Conservation (phyloP, 1,284 basidiomycete genomes). For the Coriolopsis trogii region DNA sequence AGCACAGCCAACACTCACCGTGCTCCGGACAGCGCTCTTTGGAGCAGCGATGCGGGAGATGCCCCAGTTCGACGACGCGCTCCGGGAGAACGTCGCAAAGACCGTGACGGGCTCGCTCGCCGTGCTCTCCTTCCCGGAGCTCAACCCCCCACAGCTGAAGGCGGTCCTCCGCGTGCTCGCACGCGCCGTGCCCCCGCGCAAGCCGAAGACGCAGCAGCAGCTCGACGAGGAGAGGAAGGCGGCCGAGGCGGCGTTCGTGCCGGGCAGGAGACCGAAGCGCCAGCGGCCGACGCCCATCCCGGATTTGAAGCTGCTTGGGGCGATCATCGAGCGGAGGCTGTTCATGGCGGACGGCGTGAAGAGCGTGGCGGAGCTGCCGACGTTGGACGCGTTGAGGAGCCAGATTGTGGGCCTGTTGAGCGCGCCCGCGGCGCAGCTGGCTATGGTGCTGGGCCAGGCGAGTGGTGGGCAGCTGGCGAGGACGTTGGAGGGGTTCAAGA, state of each 20-base stretch:
- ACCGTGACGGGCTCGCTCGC: conserved; percentile 63
- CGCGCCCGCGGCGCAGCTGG: conserved; percentile 69
- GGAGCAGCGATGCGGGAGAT: conserved; percentile 70
- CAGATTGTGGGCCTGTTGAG: conserved; percentile 79
- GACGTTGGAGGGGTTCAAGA: conserved; percentile 78
- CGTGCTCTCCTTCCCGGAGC: conserved; percentile 64
- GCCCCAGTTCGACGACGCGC: conserved; percentile 49
- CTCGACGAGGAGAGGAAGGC: conserved; percentile 48
- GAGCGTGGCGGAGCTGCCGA: conserved; percentile 68
- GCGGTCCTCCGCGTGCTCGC: conserved; percentile 71
- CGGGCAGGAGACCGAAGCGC: conserved; percentile 66
- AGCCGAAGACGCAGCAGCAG: conserved; percentile 54
- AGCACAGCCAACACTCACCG: conserved; percentile 52
- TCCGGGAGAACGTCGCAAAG: conserved; percentile 53
- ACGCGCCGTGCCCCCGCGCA: conserved; percentile 62
- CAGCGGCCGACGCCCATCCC: conserved; percentile 55
- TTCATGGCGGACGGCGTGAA: conserved; percentile 59
- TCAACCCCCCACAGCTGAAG: conserved; percentile 72
- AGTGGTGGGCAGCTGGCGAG: conserved; percentile 73
- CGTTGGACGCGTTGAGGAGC: conserved; percentile 68
- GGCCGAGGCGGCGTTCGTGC: conserved; percentile 55
- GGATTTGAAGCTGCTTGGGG: conserved; percentile 72
- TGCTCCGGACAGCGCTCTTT: conserved; percentile 72
- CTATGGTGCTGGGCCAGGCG: conserved; percentile 70
- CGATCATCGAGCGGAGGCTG: conserved; percentile 72